Evolutionary conservation across 192 early-diverging fungal genomes (phyloP).

Genomic region (Pilobolus umbonatus): DNA sequence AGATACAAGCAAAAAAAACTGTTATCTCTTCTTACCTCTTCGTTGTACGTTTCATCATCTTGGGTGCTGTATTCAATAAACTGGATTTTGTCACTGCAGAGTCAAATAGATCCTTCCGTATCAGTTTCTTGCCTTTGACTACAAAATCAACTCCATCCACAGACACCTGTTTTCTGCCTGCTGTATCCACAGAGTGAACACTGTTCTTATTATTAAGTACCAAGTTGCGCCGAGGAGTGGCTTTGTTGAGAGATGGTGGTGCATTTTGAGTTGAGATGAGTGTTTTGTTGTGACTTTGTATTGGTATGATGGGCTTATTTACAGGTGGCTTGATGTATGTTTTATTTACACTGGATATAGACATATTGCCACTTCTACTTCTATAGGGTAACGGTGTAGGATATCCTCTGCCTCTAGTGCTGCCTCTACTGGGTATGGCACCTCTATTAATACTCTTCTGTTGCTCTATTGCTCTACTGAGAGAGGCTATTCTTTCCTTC

Average conservation of each 20-base stretch:
- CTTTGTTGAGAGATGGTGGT: neutral
- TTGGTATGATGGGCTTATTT: neutral
- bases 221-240: neutral
- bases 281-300: neutral
- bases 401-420: neutral
- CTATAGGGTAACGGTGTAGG: neutral
- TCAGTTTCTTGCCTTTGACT: slow-evolving; percentile 24
- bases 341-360: neutral
- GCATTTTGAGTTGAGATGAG: neutral
- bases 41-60: slow-evolving; percentile 1
- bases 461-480: slow-evolving; percentile 18
- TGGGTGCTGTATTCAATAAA: neutral
- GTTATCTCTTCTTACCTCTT: slow-evolving; percentile 9
- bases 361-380: slow-evolving; percentile 16
- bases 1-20: slow-evolving; percentile 2
- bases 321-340: neutral
- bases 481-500: slow-evolving; percentile 13
- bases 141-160: slow-evolving; percentile 23
- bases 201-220: slow-evolving; percentile 2
- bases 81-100: neutral
- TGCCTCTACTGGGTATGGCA: neutral
- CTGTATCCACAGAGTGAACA: neutral
- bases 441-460: slow-evolving; percentile 4
- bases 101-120: slow-evolving; percentile 15
- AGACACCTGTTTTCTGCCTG: slow-evolving; percentile 13